Evolutionary conservation across 192 early-diverging fungal species (phyloP).

Genomic region (Coemansia sp.): DNA sequence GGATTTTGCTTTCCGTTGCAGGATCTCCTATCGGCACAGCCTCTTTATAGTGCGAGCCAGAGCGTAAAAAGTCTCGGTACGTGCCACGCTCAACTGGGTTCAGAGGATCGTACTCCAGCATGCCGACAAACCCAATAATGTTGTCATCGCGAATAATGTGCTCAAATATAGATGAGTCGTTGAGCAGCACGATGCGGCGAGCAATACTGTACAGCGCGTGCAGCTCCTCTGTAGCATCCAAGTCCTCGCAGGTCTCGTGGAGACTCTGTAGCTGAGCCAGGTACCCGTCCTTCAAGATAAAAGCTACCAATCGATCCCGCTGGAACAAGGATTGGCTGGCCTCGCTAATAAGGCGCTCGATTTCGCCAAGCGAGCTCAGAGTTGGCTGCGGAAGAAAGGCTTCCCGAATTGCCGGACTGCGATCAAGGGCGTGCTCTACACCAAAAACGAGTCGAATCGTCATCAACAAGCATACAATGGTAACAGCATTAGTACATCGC

Average conservation of each 20-base stretch:
- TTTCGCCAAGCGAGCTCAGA: slow-evolving; percentile 68
- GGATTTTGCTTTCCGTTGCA: slow-evolving; percentile 76
- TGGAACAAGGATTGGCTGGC: slow-evolving; percentile 60
- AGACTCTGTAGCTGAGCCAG: slow-evolving; percentile 71
- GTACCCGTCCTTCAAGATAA: slow-evolving; percentile 68
- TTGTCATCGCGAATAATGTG: slow-evolving; percentile 76
- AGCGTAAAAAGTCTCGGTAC: slow-evolving; percentile 72
- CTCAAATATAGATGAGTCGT: slow-evolving; percentile 77
- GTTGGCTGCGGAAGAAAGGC: slow-evolving; percentile 67
- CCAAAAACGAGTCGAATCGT: neutral
- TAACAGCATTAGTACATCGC: neutral
- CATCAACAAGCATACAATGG: neutral
- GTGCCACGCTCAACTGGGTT: slow-evolving; percentile 70
- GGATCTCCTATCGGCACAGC: slow-evolving; percentile 80
- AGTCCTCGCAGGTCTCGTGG: slow-evolving; percentile 80
- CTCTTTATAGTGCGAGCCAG: slow-evolving; percentile 65
- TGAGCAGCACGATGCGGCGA: slow-evolving; percentile 76
- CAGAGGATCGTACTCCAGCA: slow-evolving; percentile 90
- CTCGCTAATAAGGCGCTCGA: slow-evolving; percentile 67
- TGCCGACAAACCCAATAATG: slow-evolving; percentile 72
- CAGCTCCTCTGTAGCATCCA: slow-evolving; percentile 75
- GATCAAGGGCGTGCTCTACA: slow-evolving; percentile 23
- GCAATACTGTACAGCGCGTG: slow-evolving; percentile 76
- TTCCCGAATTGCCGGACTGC: slow-evolving; percentile 1
- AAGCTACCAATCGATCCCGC: slow-evolving; percentile 66